Base-by-base conservation (phyloP, 2,329 filamentous ascomycete genomes). In the Zymoseptoria passerinii region DNA sequence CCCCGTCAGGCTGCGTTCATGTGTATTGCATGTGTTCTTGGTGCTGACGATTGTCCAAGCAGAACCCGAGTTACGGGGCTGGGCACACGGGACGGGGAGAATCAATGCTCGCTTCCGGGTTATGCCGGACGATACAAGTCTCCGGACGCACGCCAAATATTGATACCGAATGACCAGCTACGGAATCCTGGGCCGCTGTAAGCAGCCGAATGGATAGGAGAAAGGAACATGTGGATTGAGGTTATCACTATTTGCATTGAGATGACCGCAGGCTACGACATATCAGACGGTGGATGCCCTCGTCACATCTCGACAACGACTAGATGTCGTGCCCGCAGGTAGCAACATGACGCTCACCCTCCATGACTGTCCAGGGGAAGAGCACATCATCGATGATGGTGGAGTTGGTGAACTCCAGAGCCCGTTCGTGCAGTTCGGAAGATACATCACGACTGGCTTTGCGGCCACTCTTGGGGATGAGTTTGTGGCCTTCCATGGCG, bases 351-450 rank as follows among this genome's bases (percentile, higher is more conserved):
- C 58, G 44, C 49, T 60, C 58, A 8, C 55, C 55, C 48, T 54
- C 58, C 10, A 60, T 48, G 28, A 55, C 52, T 16, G 48, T 60
- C 58, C 58, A 57, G 4, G 58, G 55, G 52, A 60, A 60, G 4
- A 60, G 27, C 8, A 57, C 58, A 29, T 28, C 49, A 18, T 57
- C 58, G 20, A 40, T 20, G 28, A 60, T 57, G 9, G 48, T 40
- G 20, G 55, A 55, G 28, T 57, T 28, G 8, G 73, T 59, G 60
- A 71, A 6, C 16, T 50, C 49, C 35, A n/a, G 6, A 6, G 19
- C 49, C 16, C 19, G 49, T 10, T 23, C 23, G 48, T 50, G 20
- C 19, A 50, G 18, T 27, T 50, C 29, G 3, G 48, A 35, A 0
- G 23, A n/a, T 3, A 57, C 29, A 50, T 58, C 57, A 19, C 57